Evolutionary conservation across 441 rosid species (phyloP).

Genomic region (Erysimum pusillum): DNA sequence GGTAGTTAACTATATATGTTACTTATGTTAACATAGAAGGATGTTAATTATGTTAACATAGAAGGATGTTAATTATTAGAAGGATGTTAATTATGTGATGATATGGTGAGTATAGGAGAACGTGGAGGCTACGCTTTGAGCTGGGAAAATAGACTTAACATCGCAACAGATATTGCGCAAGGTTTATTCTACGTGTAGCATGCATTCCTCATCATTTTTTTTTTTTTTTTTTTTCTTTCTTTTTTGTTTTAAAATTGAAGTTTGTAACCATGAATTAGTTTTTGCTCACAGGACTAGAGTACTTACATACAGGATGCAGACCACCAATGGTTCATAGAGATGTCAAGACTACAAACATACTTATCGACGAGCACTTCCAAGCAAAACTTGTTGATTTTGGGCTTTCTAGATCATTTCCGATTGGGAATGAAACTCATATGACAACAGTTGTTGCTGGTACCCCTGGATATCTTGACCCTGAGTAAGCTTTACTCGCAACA

Average conservation of each 20-base stretch:
- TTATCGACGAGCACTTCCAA: not conserved
- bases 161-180: not conserved
- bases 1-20: not conserved
- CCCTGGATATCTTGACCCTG: not conserved
- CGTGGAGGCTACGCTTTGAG: not conserved
- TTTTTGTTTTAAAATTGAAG: no score
- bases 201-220: not conserved
- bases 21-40: not conserved
- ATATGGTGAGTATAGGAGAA: not conserved
- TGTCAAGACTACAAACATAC: not conserved
- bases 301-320: not conserved
- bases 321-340: not conserved
- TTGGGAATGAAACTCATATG: not conserved
- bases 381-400: not conserved
- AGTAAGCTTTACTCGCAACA: not conserved
- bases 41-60: not conserved
- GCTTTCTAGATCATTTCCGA: not conserved
- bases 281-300: not conserved
- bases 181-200: not conserved
- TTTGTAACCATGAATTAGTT: no score
- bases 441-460: not conserved
- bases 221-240: not conserved
- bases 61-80: not conserved
- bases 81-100: no score
- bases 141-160: conserved; percentile 3